A percentile compares a stretch with the other conserved stretches of the same genome.
These are phyloP conservation scores for Fistulinella prunicolor DNA, from an alignment of 768 basidiomycete genomes.

Conservation along the genomic window DNA sequence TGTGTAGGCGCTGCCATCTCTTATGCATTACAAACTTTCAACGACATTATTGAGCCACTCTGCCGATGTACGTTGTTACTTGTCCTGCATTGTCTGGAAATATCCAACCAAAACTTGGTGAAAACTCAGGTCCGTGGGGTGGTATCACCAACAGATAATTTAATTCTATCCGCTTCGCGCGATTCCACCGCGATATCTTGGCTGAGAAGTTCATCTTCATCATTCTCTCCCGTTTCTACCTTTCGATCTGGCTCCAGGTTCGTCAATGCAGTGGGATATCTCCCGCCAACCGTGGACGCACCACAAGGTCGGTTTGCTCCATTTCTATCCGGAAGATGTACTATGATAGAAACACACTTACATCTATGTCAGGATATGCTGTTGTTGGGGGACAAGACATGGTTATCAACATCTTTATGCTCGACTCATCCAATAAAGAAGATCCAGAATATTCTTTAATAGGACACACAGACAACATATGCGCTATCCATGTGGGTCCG, in stretches of 20 bases:
- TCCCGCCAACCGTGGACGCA: slow-evolving; percentile 63
- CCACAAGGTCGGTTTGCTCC: slow-evolving; percentile 57
- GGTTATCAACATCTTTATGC: slow-evolving; percentile 78
- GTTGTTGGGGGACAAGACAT: slow-evolving; percentile 89
- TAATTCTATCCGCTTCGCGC: slow-evolving; percentile 87
- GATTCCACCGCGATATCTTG: slow-evolving; percentile 90
- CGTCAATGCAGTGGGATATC: slow-evolving; percentile 79
- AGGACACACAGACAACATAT: slow-evolving; percentile 90
- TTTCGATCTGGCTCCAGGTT: slow-evolving; percentile 68
- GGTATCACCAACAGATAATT: slow-evolving; percentile 66
- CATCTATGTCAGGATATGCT: slow-evolving; percentile 59
- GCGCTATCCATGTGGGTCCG: slow-evolving; percentile 69
- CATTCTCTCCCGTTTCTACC: slow-evolving; percentile 54
- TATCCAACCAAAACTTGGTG: slow-evolving; percentile 17
- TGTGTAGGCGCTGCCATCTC: background rate
- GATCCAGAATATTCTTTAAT: slow-evolving; percentile 82
- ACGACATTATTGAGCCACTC: slow-evolving; percentile 68
- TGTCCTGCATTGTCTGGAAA: background rate
- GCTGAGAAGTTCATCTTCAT: slow-evolving; percentile 50
- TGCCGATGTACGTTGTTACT: slow-evolving; percentile 56
- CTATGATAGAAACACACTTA: slow-evolving; percentile 4
- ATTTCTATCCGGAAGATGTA: background rate
- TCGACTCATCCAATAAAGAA: slow-evolving; percentile 50
- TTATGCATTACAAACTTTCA: slow-evolving; percentile 76
- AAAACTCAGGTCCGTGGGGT: slow-evolving; percentile 74